Evolutionary conservation across 2,329 filamentous ascomycete genomes (phyloP), one percentile per base, ranked within the genome.

Genomic region (Aspergillus sp.): DNA sequence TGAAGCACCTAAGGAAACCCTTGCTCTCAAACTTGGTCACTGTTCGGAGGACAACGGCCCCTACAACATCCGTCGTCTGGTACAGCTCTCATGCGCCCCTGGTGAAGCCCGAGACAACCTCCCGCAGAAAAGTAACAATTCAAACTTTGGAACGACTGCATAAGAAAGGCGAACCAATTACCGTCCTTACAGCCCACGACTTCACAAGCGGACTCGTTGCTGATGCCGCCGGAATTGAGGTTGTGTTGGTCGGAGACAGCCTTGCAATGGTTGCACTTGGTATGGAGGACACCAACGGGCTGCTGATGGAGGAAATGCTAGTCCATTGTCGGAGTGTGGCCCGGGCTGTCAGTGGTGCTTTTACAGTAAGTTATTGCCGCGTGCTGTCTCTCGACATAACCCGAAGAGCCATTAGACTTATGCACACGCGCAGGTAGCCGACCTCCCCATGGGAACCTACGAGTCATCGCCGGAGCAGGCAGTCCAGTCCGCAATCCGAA

Each of bases 381-480:
- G 22, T 14, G 11, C 1, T 30, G 17, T 2, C 2, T 4, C 9
- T 6, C 20, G n/a, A n/a, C n/a, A n/a, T n/a, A n/a, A n/a, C n/a
- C n/a, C n/a, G n/a, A n/a, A n/a, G n/a, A n/a, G n/a, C n/a, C n/a
- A n/a, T n/a, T n/a, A n/a, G n/a, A 42, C 46, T 50, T 36, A 16
- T n/a, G 38, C 50, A 13, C 13, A 50, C 30, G 10, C 16, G 36
- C 41, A 93, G 88, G 76, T 96, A 51, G 91, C 90, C 47, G 93
- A 99, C 75, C 76, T 99, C 48, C 93, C 93, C 20, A 97, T 99
- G 94, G 93, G 93, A 6, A 90, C 86, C 5, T 97, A 97, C 73
- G 93, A 97, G 72, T 82, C 96, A 54, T 83, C 86, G 3, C 87
- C 90, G 0, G 84, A 90, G 64, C 93, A 97, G 72, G 94, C 89